Evolutionary conservation across 306 rosid genomes (phyloP), one percentile per base, ranked within the genome.

Genomic region (Medicago lupulina): DNA sequence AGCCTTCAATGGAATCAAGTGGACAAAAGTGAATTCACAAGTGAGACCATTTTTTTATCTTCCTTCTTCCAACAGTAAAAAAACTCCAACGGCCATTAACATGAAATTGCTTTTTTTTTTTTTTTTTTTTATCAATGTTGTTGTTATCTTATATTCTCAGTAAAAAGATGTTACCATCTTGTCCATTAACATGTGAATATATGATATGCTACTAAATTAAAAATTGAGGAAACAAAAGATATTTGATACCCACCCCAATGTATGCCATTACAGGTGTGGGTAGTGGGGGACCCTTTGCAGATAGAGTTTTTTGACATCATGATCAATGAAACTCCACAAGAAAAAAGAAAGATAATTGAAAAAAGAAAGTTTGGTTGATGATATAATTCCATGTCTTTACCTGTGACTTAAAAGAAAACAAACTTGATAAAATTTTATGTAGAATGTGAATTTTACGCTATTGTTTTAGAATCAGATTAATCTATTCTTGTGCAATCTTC

Each of bases 231-330:
- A 78, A 72, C 55, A 43, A 53, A 46, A 62, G 34, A 28, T 57
- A 79, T 60, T 64, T 67, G 83, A 43, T 66, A 69, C 61, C 82
- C 83, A 77, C 85, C 65, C 51, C 73, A 75, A 72, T 73, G 74
- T 21, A 46, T 46, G 18, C 58, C 39, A 46, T 68, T 43, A 70
- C 14, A 69, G 43, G 79, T 36, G 79, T 73, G 75, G 75, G 83
- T 71, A 58, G 70, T 85, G 76, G 85, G 87, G 88, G 88, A 75
- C 74, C 86, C 74, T 58, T 46, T 72, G 43, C 59, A 28, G 2
- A 8, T 34, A 44, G 63, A 76, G 10, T 43, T 76, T 34, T 0
- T n/a, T 12, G 70, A n/a, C 76, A 82, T 80, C 79, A 78, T 85
- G 76, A 85, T 81, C 80, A 83, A 79, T 60, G 82, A 74, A 79